Percentiles rank a stretch among this genome's conserved stretches.
Evolutionary conservation across 1,284 basidiomycete genomes (phyloP).

Genomic region (Moesziomyces aphidis): DNA sequence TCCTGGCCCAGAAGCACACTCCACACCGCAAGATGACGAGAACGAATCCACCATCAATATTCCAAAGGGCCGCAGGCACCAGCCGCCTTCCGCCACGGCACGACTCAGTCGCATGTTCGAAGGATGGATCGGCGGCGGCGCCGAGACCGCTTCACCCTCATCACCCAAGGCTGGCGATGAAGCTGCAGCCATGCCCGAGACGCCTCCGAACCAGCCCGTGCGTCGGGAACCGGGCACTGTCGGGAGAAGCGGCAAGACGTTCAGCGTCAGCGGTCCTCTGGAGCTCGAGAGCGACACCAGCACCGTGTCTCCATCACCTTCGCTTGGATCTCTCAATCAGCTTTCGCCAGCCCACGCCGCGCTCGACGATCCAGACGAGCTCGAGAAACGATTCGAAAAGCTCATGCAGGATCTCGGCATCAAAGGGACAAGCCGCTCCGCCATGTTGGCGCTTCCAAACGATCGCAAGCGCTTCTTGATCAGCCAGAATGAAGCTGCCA

Average conservation of each 20-base stretch:
- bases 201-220: slow-evolving; percentile 19
- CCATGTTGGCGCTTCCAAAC: slow-evolving; percentile 76
- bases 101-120: slow-evolving; percentile 60
- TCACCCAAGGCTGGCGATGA: slow-evolving; percentile 5
- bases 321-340: slow-evolving; percentile 24
- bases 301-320: slow-evolving; percentile 29
- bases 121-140: slow-evolving; percentile 50
- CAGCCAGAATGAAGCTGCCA: slow-evolving; percentile 54
- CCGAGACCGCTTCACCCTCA: slow-evolving; percentile 27
- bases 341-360: slow-evolving; percentile 22
- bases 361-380: slow-evolving; percentile 31
- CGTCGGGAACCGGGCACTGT: slow-evolving; percentile 31
- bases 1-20: not conserved
- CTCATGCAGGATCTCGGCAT: slow-evolving; percentile 71
- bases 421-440: slow-evolving; percentile 76
- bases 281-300: slow-evolving; percentile 49
- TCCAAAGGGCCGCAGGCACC: slow-evolving; percentile 32
- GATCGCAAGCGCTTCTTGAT: slow-evolving; percentile 80
- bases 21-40: not conserved
- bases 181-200: slow-evolving; percentile 21
- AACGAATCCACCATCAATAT: slow-evolving; percentile 15
- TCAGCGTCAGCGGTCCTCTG: slow-evolving; percentile 56
- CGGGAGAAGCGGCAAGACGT: slow-evolving; percentile 37
- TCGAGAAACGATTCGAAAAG: slow-evolving; percentile 42
- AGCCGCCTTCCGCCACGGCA: slow-evolving; percentile 44